Evolutionary conservation across 2,329 filamentous ascomycete genomes (phyloP), one percentile per base, ranked within the genome.

Genomic region (Verticillium zaregamsianum): DNA sequence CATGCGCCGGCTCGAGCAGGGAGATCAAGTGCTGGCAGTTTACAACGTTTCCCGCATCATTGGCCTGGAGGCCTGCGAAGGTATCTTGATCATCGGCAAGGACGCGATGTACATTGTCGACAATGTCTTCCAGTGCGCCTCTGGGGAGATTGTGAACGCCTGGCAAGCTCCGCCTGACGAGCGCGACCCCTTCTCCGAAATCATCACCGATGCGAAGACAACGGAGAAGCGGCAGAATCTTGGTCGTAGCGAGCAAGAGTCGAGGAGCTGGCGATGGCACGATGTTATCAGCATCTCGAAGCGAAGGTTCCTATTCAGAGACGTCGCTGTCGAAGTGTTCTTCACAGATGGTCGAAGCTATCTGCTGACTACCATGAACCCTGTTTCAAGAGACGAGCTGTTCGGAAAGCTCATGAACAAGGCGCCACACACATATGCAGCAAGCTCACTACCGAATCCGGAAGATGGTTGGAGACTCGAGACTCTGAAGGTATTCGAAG

Each of bases 271-370:
- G 96, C 90, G 89, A 66, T 99, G 94, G 94, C 86, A 88, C 3
- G 94, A 98, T 72, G 88, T 98, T 15, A 91, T 98, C 67, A 97
- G 93, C 72, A 90, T 98, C 39, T 98, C 94, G 0, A 99, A 99
- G 74, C 88, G 96, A 23, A 89, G 94, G 7, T 99, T 98, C 74
- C 78, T 99, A 4, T 97, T 98, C 75, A 89, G 95, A 31, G 94
- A 99, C 70, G 95, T 99, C 14, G 93, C 92, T 0, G 88, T 98
- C n/a, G 95, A 99, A 72, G 86, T 97, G 2, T 99, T 99, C 78
- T 99, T 99, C 72, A 93, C 93, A 0, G 96, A 99, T 72, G 95
- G 95, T 1, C 89, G 93, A 61, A 99, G 95, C 76, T 99, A 98
- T 72, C 82, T 99, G 17, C 77, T 99, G 62, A 98, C 94, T 0